A percentile compares a stretch with the other conserved stretches of the same genome.
These are phyloP conservation scores for Camptophora hylomeconis DNA, from an alignment of 2,329 filamentous ascomycete genomes.

Conservation along the genomic window DNA sequence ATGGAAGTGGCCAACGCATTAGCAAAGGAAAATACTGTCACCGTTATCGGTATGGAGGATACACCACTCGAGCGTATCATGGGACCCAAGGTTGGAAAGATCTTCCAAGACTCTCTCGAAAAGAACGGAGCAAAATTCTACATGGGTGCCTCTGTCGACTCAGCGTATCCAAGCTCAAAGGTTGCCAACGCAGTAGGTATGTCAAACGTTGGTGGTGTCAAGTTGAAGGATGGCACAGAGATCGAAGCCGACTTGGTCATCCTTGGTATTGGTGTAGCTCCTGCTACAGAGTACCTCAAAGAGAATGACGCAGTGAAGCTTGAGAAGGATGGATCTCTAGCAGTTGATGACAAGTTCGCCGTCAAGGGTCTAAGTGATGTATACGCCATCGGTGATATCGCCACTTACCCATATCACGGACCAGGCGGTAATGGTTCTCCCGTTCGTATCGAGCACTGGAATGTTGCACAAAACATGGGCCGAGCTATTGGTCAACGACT, in stretches of 20 bases:
- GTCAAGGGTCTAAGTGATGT: constrained; percentile 68
- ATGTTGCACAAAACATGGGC: constrained; percentile 88
- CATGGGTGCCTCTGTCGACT: constrained; percentile 68
- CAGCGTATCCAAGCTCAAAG: constrained; percentile 57
- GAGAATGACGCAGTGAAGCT: constrained; percentile 58
- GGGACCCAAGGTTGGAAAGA: constrained; percentile 64
- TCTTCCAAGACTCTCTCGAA: constrained; percentile 68
- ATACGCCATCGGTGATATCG: constrained; percentile 90
- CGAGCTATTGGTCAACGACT: constrained; percentile 70
- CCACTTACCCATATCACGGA: constrained; percentile 85
- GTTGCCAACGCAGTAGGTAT: constrained; percentile 42
- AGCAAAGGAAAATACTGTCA: constrained; percentile 69
- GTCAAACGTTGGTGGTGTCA: constrained; percentile 55
- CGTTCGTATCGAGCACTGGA: constrained; percentile 89
- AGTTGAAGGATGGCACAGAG: constrained; percentile 72
- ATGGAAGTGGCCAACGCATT: constrained; percentile 88
- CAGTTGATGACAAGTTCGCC: constrained; percentile 65
- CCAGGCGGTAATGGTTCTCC: constrained; percentile 63
- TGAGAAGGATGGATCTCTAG: constrained; percentile 73
- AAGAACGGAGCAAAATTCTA: constrained; percentile 82
- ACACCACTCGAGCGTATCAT: constrained; percentile 77
- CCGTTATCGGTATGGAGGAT: constrained; percentile 77
- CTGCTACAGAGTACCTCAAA: constrained; percentile 70
- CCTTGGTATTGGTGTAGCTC: constrained; percentile 76
- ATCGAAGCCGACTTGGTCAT: constrained; percentile 83